Evolutionary conservation across 1,139 yeast species (phyloP), one percentile per base, ranked within the genome.

Genomic region (Blastobotrys arbuscula): DNA sequence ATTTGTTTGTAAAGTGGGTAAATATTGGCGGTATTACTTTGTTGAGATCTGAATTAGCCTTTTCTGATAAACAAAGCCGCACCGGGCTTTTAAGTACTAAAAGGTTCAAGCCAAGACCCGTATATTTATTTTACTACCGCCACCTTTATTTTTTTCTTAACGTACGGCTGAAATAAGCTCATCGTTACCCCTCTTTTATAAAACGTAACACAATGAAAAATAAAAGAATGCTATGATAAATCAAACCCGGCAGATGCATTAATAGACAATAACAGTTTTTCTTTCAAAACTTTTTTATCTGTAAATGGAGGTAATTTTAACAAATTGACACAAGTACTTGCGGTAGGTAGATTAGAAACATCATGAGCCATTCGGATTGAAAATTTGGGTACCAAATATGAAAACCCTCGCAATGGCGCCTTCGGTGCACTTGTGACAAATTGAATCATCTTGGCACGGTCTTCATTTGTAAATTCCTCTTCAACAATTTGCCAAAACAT

Each of bases 361-460:
- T 62, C 59, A 2, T 16, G 2, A 1, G 84, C 77, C 58, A 81
- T 81, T 44, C 88, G 68, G 42, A 92, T 84, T 1, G 95, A 95
- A 68, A 92, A 89, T 50, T 73, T 73, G 0, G 99, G 98, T 34
- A 69, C 69, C 46, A 94, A 71, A 7, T 81, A 79, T 2, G 75
- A 73, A 64, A 92, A 92, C 1, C 99, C 99, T 26, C 87, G 72
- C 34, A 92, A 70, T 1, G 99, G 98, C 0, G 96, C 96, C 54
- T 92, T 76, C 1, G 96, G 82, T 1, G 88, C 95, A 0, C 96
- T 85, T 0, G 97, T 92, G 21, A 87, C 96, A 69, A 89, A 92
- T 62, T 86, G 84, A 35, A 90, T 68, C 51, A 92, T 75, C 53
- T 78, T 76, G 28, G 77, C 72, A 18, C 75, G 76, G 1, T 77